phyloP scores from a whole-genome alignment of 2,329 filamentous ascomycete genomes.

The Sporothrix mexicana region DNA sequence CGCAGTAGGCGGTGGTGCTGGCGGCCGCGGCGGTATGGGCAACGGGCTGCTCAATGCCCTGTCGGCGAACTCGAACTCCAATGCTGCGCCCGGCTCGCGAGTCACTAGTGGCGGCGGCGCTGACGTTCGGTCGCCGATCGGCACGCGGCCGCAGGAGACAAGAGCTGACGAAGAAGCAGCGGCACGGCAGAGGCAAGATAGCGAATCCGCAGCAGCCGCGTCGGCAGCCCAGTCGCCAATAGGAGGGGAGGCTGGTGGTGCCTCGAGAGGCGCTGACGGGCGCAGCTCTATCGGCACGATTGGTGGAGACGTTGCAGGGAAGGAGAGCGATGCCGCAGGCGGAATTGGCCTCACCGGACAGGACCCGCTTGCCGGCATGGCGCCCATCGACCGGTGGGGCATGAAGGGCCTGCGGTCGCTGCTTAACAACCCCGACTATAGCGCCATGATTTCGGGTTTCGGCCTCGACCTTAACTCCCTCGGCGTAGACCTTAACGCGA shows the following conservation, averaged over 20 bases:
- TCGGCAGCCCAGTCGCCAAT: slow-evolving; percentile 41
- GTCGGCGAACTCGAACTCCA: slow-evolving; percentile 56
- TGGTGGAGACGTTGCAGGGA: slow-evolving; percentile 49
- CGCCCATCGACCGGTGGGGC: slow-evolving; percentile 68
- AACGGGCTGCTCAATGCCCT: slow-evolving; percentile 69
- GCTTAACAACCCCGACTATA: slow-evolving; percentile 69
- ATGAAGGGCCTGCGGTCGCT: slow-evolving; percentile 67
- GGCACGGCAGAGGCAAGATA: slow-evolving; percentile 55
- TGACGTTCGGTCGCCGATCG: slow-evolving; percentile 58
- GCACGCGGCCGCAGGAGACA: slow-evolving; percentile 53
- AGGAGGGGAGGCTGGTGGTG: slow-evolving; percentile 31
- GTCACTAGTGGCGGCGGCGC: slow-evolving; percentile 50
- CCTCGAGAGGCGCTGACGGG: slow-evolving; percentile 47
- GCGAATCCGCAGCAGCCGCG: slow-evolving; percentile 44
- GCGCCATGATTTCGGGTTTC: slow-evolving; percentile 63
- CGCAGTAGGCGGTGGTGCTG: background rate
- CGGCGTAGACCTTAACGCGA: slow-evolving; percentile 62
- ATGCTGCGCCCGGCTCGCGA: slow-evolving; percentile 47
- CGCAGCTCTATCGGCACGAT: slow-evolving; percentile 55
- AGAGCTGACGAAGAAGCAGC: slow-evolving; percentile 57
- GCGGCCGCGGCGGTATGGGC: slow-evolving; percentile 47
- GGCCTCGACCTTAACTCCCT: slow-evolving; percentile 64
- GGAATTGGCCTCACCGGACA: slow-evolving; percentile 47
- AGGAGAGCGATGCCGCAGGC: slow-evolving; percentile 49
- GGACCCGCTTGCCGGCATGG: slow-evolving; percentile 66